Base-by-base conservation (phyloP, 805 yeast genomes). In the Lachancea lanzarotensis region DNA sequence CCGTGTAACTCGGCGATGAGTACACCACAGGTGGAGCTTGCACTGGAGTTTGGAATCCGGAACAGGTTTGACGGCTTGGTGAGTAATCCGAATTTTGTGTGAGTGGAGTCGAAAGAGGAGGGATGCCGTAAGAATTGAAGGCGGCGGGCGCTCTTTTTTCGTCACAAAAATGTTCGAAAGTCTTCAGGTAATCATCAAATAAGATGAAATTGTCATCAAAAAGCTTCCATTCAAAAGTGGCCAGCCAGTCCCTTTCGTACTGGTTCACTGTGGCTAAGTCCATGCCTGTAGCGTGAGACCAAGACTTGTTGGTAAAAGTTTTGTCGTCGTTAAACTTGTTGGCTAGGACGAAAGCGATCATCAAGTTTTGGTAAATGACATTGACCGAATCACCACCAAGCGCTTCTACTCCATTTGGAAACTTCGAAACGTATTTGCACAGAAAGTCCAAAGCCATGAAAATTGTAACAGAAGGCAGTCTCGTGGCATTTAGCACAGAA, bases 311-410 rank as follows among this genome's bases (percentile, higher is more conserved):
- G 49, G 95, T 88, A 62, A 91, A 91, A 25, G 97, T 91, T 68
- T 91, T 89, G 69, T 91, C 98, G 67, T 91, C 98, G 62, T 90
- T 88, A 64, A 88, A 87, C 68, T 91, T 91, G 70, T 91, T 91
- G 38, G 96, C 95, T 49, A 91, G 70, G 31, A 91, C 78, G 36
- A 91, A 72, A 2, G 95, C 75, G 17, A 84, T 72, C 35, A 82
- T 79, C 35, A 88, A 61, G 70, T 74, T 59, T 68, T 73, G 68
- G 74, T 85, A 58, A 47, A 75, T 69, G 19, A 62, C 60, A 20
- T 70, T 63, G 43, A 69, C 68, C 31, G 62, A 61, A 16, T 52
- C 56, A 17, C 60, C 56, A 33, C 65, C 63, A 20, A 55, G 49
- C 12, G 57, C 50, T 16, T 55, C 59, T 32, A 60, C 44, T 38